These are phyloP conservation scores for Diversispora epigaea DNA, from an alignment of 192 early-diverging fungal species.

Conservation along the genomic window DNA sequence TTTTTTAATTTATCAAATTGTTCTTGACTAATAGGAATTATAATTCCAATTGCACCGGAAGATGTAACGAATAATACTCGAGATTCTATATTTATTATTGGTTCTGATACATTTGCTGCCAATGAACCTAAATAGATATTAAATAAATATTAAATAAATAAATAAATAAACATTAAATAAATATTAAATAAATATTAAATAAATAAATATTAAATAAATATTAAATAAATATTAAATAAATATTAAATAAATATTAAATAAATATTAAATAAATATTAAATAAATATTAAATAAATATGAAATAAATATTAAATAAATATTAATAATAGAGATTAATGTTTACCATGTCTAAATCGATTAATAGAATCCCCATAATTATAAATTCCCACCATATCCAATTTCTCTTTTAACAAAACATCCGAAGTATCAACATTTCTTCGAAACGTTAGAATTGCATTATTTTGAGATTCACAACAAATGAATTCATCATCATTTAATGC, in stretches of 20 bases:
- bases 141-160: too few species aligned
- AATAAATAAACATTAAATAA: too few species aligned
- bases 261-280: too few species aligned
- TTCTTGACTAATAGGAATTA: slow-evolving; percentile 65
- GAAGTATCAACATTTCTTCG: slow-evolving; percentile 50
- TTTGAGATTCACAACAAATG: slow-evolving; percentile 58
- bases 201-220: too few species aligned
- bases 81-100: slow-evolving; percentile 51
- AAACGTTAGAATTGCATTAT: slow-evolving; percentile 64
- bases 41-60: slow-evolving; percentile 76
- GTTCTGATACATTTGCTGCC: slow-evolving; percentile 68
- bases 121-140: slow-evolving; percentile 59
- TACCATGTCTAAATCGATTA: slow-evolving; percentile 77
- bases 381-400: slow-evolving; percentile 61
- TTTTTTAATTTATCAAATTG: slow-evolving; percentile 56
- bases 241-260: too few species aligned
- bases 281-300: background rate
- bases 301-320: background rate
- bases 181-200: too few species aligned
- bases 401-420: slow-evolving; percentile 51
- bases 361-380: slow-evolving; percentile 81
- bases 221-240: too few species aligned
- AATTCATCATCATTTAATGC: slow-evolving; percentile 57
- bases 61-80: slow-evolving; percentile 74
- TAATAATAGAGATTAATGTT: background rate